Evolutionary conservation across 2,329 filamentous ascomycete species (phyloP).

Genomic region (Colletotrichum karsti): DNA sequence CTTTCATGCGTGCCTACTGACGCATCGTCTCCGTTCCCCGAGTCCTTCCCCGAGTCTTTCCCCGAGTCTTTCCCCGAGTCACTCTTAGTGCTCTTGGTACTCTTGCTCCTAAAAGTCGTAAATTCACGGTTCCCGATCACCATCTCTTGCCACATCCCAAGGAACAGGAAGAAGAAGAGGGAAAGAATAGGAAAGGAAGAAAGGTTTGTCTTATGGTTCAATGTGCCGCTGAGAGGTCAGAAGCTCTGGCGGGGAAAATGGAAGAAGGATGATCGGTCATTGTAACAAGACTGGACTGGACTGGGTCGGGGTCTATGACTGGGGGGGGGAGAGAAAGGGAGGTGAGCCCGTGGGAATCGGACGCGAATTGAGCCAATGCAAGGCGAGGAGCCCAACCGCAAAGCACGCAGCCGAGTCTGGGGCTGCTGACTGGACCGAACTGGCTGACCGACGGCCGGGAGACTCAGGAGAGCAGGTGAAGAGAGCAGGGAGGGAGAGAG

Average conservation of each 20-base stretch:
- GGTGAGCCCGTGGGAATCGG: constrained; percentile 21
- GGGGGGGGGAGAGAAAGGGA: not conserved
- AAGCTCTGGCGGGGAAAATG: constrained; percentile 22
- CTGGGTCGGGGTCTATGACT: constrained; percentile 9
- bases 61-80: constrained; percentile 16
- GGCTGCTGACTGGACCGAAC: constrained; percentile 3
- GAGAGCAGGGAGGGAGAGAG: not conserved
- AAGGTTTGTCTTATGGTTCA: constrained; percentile 2
- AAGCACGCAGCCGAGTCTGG: constrained; percentile 7
- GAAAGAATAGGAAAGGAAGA: not conserved
- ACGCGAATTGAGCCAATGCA: constrained; percentile 8
- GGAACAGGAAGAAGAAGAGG: constrained; percentile 5
- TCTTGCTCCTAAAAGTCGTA: constrained; percentile 27
- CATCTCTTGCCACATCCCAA: constrained; percentile 30
- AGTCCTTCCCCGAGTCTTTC: constrained; percentile 26
- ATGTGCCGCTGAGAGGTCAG: constrained; percentile 4
- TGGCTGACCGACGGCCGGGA: not conserved
- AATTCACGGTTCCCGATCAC: constrained; percentile 29
- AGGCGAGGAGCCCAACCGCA: constrained; percentile 6
- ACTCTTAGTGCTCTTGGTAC: constrained; percentile 30
- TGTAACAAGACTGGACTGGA: constrained; percentile 4
- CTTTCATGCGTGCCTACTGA: constrained; percentile 28
- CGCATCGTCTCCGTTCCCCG: constrained; percentile 28
- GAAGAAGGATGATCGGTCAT: constrained; percentile 17
- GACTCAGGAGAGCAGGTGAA: not conserved